Conservation (phyloP, 75 land plant species). For the Adiantum capillusveneris region DNA sequence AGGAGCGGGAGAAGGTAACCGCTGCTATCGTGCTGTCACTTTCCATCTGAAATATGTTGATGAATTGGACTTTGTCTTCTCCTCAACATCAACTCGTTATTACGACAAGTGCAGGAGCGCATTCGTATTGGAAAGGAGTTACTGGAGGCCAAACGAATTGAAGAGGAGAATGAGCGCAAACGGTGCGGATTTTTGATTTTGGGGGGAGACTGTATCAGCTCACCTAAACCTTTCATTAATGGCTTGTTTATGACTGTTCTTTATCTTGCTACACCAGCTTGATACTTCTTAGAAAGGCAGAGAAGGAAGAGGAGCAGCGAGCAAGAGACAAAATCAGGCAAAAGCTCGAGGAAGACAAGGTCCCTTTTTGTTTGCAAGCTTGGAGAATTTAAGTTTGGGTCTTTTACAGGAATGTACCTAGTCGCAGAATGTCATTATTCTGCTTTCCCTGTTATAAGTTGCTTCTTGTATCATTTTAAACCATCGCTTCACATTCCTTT, state of each 20-base stretch:
- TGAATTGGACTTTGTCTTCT: too few species aligned
- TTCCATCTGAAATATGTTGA: too few species aligned
- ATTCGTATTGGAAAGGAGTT: slow-evolving; percentile 84
- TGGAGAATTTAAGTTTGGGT: too few species aligned
- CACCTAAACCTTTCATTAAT: too few species aligned
- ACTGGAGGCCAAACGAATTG: slow-evolving; percentile 83
- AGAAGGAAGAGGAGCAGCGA: slow-evolving; percentile 94
- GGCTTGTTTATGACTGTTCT: not conserved
- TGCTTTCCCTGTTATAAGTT: too few species aligned
- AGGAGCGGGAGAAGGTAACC: slow-evolving; percentile 78
- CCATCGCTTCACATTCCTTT: too few species aligned
- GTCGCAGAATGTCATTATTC: too few species aligned
- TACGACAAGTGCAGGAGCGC: slow-evolving; percentile 50
- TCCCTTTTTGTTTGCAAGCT: too few species aligned
- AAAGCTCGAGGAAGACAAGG: slow-evolving; percentile 92
- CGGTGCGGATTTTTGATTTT: slow-evolving; percentile 29
- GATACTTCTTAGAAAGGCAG: slow-evolving; percentile 62
- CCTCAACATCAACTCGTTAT: not conserved
- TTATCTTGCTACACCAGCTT: not conserved
- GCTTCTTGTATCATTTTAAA: too few species aligned
- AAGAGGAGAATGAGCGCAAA: slow-evolving; percentile 71
- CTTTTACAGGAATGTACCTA: too few species aligned
- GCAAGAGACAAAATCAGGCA: slow-evolving; percentile 86
- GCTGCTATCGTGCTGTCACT: not conserved
- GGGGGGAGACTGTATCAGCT: too few species aligned